Conservation (phyloP, 306 rosid genomes). For the Canavalia gladiata region DNA sequence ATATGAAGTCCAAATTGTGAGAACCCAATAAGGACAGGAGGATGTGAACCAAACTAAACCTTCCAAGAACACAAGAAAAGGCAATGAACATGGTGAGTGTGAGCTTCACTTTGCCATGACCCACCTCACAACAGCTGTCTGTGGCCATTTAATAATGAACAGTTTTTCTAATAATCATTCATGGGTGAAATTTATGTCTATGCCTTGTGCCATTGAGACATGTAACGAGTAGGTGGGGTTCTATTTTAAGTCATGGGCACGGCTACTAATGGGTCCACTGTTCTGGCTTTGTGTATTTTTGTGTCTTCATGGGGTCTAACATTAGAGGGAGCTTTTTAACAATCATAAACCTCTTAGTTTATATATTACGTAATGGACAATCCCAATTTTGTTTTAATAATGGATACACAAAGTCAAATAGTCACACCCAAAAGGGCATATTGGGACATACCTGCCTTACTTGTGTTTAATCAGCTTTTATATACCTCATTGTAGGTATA, state of each 20-base stretch:
- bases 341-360: conserved; percentile 35
- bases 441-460: conserved; percentile 40
- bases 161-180: conserved; percentile 48
- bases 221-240: conserved; percentile 45
- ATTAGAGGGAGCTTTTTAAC: conserved; percentile 13
- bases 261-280: conserved; percentile 14
- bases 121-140: conserved; percentile 53
- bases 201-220: conserved; percentile 57
- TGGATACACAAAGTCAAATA: conserved; percentile 46
- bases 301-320: conserved; percentile 50
- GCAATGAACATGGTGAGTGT: conserved; percentile 11
- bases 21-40: conserved; percentile 33
- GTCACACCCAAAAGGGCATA: conserved; percentile 2
- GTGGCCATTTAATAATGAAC: conserved; percentile 55
- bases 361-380: conserved; percentile 45
- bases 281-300: conserved; percentile 33
- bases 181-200: conserved; percentile 59
- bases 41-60: conserved; percentile 44
- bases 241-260: conserved; percentile 3
- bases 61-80: conserved; percentile 27
- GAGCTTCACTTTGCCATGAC: conserved; percentile 40
- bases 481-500: not conserved
- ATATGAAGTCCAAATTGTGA: conserved; percentile 25
- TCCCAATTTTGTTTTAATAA: conserved; percentile 43
- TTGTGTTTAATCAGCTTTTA: conserved; percentile 23